Conservation (phyloP, 768 basidiomycete genomes). For the Macrolepiota dolichaula region DNA sequence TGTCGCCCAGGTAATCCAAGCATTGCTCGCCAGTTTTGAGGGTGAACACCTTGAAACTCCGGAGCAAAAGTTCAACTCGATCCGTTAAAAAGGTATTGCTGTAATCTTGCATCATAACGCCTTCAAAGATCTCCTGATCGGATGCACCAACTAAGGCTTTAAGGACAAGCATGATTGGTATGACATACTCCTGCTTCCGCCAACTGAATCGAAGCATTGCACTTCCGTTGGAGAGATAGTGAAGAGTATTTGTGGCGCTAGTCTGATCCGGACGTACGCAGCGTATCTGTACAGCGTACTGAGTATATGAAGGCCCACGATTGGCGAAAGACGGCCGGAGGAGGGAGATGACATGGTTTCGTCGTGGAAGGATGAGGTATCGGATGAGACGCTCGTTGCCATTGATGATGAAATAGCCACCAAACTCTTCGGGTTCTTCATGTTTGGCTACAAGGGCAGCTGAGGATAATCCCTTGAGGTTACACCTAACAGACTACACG, state of each 20-base stretch:
- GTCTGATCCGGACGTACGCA: slow-evolving; percentile 93
- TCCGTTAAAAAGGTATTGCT: slow-evolving; percentile 97
- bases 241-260: slow-evolving; percentile 91
- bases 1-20: slow-evolving; percentile 92
- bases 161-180: slow-evolving; percentile 94
- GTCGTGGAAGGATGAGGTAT: slow-evolving; percentile 92
- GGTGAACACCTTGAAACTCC: slow-evolving; percentile 93
- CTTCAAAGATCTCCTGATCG: slow-evolving; percentile 96
- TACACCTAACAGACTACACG: slow-evolving; percentile 83
- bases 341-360: slow-evolving; percentile 93
- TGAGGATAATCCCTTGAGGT: slow-evolving; percentile 81
- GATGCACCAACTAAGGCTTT: slow-evolving; percentile 90
- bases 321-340: slow-evolving; percentile 87
- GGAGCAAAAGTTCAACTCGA: slow-evolving; percentile 88
- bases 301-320: slow-evolving; percentile 93
- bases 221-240: slow-evolving; percentile 94
- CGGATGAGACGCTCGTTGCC: slow-evolving; percentile 99
- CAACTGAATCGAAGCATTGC: slow-evolving; percentile 97
- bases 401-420: slow-evolving; percentile 98
- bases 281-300: slow-evolving; percentile 92
- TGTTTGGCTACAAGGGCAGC: slow-evolving; percentile 83
- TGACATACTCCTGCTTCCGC: slow-evolving; percentile 97
- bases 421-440: slow-evolving; percentile 98
- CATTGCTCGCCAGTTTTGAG: slow-evolving; percentile 88
- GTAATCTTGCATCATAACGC: slow-evolving; percentile 94